Base-by-base conservation (phyloP, 305 asterid species). In the Solanum aculeatissimum region DNA sequence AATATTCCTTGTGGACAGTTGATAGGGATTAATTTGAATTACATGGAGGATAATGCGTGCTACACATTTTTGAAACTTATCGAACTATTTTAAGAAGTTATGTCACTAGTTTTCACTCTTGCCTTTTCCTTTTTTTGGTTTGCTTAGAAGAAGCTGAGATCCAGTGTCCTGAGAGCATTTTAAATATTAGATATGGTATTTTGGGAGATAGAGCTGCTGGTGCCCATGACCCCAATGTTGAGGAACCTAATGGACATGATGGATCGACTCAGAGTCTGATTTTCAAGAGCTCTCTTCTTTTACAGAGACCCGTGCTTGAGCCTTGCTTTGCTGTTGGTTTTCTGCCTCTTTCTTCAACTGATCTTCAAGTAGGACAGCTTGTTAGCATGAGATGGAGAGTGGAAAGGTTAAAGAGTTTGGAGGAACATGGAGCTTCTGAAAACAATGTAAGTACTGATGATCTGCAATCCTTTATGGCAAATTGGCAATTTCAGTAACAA, bases 261-360 rank as follows among this genome's bases (percentile, higher is more conserved):
- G 93, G 88, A 86, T 84, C 83, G 35, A 81, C 84, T 29, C 89
- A 86, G 82, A 86, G 81, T 84, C 88, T 97, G 93, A 93, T 91
- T 84, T 97, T 95, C 89, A 90, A 87, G 91, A 90, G 97, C 72
- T 95, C 93, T 83, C 91, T 97, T 84, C 92, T 83, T 88, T 90
- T 95, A 88, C 98, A 92, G 86, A 88, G 94, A 83, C 98, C 98
- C 47, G 98, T 95, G 51, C 91, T 97, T 84, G 98, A 97, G 89
- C 99, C 99, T 89, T 93, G 93, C 90, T 88, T 97, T 90, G 98
- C 98, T n/a, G 97, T 97, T 85, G 99, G 99, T 63, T 97, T 97
- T 89, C 98, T 95, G 77, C 93, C 99, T 87, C 98, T 97, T 87
- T 92, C 98, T 72, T 93, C 98, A 68, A 91, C 90, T 85, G 97